A percentile compares a stretch with the other conserved stretches of the same genome.
These are phyloP conservation scores for Lathyrus aphaca DNA, from an alignment of 306 rosid species.

Conservation along the genomic window DNA sequence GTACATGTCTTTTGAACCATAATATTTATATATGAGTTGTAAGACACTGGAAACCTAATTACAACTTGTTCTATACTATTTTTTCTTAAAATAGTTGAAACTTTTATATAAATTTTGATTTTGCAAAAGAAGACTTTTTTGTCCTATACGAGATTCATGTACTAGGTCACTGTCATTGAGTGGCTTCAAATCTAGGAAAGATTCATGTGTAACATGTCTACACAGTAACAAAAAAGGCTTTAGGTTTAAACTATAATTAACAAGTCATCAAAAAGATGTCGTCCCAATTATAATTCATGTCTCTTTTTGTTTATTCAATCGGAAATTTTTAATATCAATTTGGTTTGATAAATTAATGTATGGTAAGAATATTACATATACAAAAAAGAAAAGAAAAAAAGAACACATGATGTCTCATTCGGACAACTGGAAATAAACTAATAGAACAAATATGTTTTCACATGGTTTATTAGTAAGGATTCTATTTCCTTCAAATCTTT, in stretches of 20 bases:
- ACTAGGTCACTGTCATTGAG: conserved; percentile 53
- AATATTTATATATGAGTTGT: too few relatives aligned
- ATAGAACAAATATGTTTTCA: conserved; percentile 11
- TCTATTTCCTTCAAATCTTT: too few relatives aligned
- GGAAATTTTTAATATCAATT: too few relatives aligned
- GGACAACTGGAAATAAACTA: not conserved
- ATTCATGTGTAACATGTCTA: conserved; percentile 47
- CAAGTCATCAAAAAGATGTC: conserved; percentile 40
- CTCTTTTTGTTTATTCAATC: too few relatives aligned
- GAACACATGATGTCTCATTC: conserved; percentile 18
- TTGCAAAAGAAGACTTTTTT: conserved; percentile 40
- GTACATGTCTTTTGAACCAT: too few relatives aligned
- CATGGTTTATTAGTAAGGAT: conserved; percentile 13
- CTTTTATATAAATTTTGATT: conserved; percentile 27
- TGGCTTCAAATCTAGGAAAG: conserved; percentile 68
- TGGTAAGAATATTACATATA: not conserved
- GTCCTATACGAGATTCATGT: conserved; percentile 52
- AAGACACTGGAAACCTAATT: too few relatives aligned
- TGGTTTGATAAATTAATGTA: too few relatives aligned
- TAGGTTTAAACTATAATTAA: conserved; percentile 17
- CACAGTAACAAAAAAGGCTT: conserved; percentile 27
- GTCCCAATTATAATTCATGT: not conserved
- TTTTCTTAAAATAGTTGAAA: too few relatives aligned
- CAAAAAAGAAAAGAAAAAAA: not conserved
- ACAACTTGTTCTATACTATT: too few relatives aligned